phyloP scores from a whole-genome alignment of 768 basidiomycete species.

The Collybiopsis luxurians region DNA sequence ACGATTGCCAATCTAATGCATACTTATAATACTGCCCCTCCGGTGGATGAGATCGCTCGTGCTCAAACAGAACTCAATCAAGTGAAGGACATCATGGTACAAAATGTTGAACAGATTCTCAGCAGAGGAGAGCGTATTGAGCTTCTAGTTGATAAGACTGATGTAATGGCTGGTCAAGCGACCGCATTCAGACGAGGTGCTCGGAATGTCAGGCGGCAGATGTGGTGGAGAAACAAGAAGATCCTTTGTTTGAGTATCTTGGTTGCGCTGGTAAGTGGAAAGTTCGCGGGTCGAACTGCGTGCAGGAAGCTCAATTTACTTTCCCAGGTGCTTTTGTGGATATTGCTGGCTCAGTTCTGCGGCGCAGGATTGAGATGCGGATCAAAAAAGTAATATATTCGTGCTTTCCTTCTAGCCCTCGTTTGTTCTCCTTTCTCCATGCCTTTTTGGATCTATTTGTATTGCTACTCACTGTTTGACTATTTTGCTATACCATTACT shows the following conservation, averaged over 20 bases:
- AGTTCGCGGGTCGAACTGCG: background rate
- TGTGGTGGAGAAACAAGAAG: conserved; percentile 89
- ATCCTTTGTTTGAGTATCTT: conserved; percentile 63
- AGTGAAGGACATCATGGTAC: conserved; percentile 97
- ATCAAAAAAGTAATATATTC: conserved; percentile 15
- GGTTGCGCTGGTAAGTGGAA: conserved; percentile 61
- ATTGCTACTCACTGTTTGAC: too few species aligned
- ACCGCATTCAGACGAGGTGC: conserved; percentile 92
- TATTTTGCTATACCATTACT: too few species aligned
- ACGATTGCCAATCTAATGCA: conserved; percentile 75
- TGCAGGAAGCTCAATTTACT: background rate
- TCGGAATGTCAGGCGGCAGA: conserved; percentile 73
- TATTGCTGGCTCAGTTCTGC: conserved; percentile 88
- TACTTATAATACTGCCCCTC: conserved; percentile 86
- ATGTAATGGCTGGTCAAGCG: conserved; percentile 91
- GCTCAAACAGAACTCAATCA: conserved; percentile 88
- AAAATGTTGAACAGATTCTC: conserved; percentile 96
- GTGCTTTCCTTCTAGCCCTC: too few species aligned
- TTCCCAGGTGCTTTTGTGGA: conserved; percentile 38
- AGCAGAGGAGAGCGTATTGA: conserved; percentile 94
- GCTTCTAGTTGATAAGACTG: conserved; percentile 95
- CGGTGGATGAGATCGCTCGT: conserved; percentile 82
- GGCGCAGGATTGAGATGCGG: conserved; percentile 75
- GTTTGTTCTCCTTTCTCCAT: background rate
- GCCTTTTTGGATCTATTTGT: too few species aligned